These are phyloP conservation scores for Keithomyces neogunnii DNA, from an alignment of 2,329 filamentous ascomycete genomes.

Conservation along the genomic window DNA sequence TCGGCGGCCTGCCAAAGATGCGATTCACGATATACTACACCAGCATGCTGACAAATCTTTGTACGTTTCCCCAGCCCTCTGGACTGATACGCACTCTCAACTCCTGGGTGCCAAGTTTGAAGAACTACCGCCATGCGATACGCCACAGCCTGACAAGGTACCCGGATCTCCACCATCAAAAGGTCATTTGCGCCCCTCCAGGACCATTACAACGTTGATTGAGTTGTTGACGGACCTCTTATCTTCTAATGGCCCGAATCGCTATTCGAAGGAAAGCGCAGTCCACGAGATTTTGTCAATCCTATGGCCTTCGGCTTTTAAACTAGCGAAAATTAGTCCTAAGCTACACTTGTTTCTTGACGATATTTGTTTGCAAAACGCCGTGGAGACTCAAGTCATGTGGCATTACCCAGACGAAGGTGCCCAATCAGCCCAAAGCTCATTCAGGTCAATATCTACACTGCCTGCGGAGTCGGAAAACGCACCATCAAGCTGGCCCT, in stretches of 20 bases:
- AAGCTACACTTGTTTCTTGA: slow-evolving; percentile 45
- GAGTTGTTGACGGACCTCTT: slow-evolving; percentile 36
- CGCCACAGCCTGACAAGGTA: slow-evolving; percentile 27
- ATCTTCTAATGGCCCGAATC: slow-evolving; percentile 20
- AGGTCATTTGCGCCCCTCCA: slow-evolving; percentile 29
- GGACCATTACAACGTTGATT: slow-evolving; percentile 32
- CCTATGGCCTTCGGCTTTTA: slow-evolving; percentile 32
- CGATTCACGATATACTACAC: slow-evolving; percentile 44
- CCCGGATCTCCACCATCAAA: slow-evolving; percentile 26
- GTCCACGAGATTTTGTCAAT: slow-evolving; percentile 35
- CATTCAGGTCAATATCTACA: slow-evolving; percentile 29
- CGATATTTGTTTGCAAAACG: slow-evolving; percentile 32
- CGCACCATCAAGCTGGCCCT: slow-evolving; percentile 5
- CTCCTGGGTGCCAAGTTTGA: slow-evolving; percentile 40
- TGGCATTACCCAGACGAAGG: slow-evolving; percentile 33
- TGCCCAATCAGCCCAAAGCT: slow-evolving; percentile 17
- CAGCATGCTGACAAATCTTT: slow-evolving; percentile 38
- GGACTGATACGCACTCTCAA: slow-evolving; percentile 43
- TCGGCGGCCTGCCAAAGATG: slow-evolving; percentile 35
- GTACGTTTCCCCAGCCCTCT: slow-evolving; percentile 44
- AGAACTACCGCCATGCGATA: slow-evolving; percentile 31
- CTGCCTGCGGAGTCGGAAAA: slow-evolving; percentile 22
- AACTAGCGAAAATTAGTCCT: slow-evolving; percentile 19
- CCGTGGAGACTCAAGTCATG: slow-evolving; percentile 39
- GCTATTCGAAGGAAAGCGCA: slow-evolving; percentile 28